Evolutionary conservation across 768 basidiomycete species (phyloP).

Genomic region (Russula ochroleuca): DNA sequence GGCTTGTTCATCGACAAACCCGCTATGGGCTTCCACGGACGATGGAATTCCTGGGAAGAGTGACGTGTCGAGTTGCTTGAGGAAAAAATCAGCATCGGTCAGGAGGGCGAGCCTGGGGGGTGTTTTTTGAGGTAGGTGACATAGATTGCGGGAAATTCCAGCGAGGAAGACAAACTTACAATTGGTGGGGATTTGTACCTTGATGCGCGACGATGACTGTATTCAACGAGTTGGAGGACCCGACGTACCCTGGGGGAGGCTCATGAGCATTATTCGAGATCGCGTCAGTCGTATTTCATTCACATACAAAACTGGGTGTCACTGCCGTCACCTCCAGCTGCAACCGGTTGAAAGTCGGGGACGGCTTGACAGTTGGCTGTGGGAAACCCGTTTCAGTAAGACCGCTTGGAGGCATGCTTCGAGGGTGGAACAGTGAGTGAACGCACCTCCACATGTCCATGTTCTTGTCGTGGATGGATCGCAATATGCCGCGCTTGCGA

Average conservation of each 20-base stretch:
- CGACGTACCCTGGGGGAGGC: constrained; percentile 46
- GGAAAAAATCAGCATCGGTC: constrained; percentile 42
- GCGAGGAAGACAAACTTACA: constrained; percentile 29
- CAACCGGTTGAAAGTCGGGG: constrained; percentile 44
- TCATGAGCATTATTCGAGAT: neutral
- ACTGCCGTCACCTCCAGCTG: constrained; percentile 46
- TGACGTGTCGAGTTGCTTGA: constrained; percentile 35
- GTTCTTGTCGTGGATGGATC: constrained; percentile 28
- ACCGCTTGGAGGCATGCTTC: too few species aligned
- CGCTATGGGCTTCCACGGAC: constrained; percentile 42
- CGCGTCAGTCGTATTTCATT: too few species aligned
- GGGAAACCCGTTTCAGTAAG: neutral
- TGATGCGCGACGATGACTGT: constrained; percentile 39
- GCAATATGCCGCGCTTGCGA: constrained; percentile 37
- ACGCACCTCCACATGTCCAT: constrained; percentile 35
- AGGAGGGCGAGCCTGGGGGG: constrained; percentile 36
- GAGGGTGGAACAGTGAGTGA: neutral
- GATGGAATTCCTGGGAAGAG: constrained; percentile 50
- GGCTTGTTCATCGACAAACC: constrained; percentile 46
- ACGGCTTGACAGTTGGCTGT: constrained; percentile 47
- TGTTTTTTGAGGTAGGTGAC: neutral
- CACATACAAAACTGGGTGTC: constrained; percentile 42
- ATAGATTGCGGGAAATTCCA: neutral
- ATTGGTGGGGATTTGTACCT: constrained; percentile 35
- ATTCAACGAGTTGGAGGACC: constrained; percentile 42